Conservation (phyloP, 2,329 filamentous ascomycete genomes). For the Talaromyces sp. region DNA sequence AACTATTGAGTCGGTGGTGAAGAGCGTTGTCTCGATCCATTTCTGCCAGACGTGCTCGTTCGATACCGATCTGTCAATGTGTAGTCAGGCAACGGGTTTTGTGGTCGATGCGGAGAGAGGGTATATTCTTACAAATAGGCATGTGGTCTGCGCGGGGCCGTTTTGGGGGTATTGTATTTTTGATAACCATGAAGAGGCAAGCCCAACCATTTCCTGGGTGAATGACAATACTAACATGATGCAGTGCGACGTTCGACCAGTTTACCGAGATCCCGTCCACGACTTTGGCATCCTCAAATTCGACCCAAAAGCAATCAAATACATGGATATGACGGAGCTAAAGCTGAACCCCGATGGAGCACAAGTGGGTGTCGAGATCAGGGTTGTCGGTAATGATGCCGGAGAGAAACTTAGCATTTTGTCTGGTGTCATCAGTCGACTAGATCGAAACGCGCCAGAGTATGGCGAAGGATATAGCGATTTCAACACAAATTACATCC, state of each 20-base stretch:
- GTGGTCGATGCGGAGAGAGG: slow-evolving; percentile 93
- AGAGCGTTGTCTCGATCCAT: slow-evolving; percentile 95
- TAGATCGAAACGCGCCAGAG: slow-evolving; percentile 94
- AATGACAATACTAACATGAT: slow-evolving; percentile 4
- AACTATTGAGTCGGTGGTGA: slow-evolving; percentile 89
- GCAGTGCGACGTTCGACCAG: slow-evolving; percentile 88
- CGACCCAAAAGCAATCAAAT: slow-evolving; percentile 92
- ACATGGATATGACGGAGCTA: slow-evolving; percentile 84
- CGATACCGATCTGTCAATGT: slow-evolving; percentile 90
- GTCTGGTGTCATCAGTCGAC: slow-evolving; percentile 91
- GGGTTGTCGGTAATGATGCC: slow-evolving; percentile 96
- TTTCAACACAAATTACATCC: slow-evolving; percentile 95
- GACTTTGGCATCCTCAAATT: slow-evolving; percentile 97
- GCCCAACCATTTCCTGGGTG: too few relatives aligned
- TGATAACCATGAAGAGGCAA: slow-evolving; percentile 86
- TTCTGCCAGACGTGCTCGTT: slow-evolving; percentile 98
- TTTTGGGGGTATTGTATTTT: slow-evolving; percentile 99
- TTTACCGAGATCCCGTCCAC: slow-evolving; percentile 97
- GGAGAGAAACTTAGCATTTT: slow-evolving; percentile 98
- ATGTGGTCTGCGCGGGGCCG: slow-evolving; percentile 90
- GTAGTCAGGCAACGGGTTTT: slow-evolving; percentile 94
- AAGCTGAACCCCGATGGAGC: slow-evolving; percentile 80
- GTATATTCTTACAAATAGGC: slow-evolving; percentile 82
- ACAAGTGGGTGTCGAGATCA: slow-evolving; percentile 83
- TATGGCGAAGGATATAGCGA: slow-evolving; percentile 98